These are phyloP conservation scores for Acanthamoeba sp. DNA, from an alignment of 208 protist species.

Conservation along the genomic window DNA sequence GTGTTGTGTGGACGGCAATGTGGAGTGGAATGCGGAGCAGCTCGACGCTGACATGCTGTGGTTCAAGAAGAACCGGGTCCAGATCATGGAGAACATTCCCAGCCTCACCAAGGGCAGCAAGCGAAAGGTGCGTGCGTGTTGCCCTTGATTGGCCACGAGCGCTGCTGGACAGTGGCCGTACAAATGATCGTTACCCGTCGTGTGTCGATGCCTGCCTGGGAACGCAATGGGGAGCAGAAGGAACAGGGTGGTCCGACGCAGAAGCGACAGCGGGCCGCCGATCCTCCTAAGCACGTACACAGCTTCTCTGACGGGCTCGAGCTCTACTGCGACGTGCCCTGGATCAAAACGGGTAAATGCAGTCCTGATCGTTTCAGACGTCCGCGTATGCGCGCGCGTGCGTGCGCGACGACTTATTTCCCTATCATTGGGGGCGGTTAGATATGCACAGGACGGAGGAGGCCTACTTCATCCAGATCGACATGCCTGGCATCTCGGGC, in stretches of 20 bases:
- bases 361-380: not conserved
- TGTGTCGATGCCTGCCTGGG: not conserved
- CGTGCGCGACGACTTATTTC: too few species aligned
- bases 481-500: slow-evolving; percentile 24
- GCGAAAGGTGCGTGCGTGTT: not conserved
- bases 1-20: slow-evolving; percentile 77
- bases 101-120: slow-evolving; percentile 62
- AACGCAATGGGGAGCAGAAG: not conserved
- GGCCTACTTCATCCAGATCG: slow-evolving; percentile 59
- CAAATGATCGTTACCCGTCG: not conserved
- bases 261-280: not conserved
- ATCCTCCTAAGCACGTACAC: slow-evolving; percentile 4
- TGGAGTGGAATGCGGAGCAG: slow-evolving; percentile 72
- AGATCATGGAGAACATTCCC: slow-evolving; percentile 81
- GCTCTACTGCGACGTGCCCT: slow-evolving; percentile 4
- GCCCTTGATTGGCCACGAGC: not conserved
- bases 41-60: slow-evolving; percentile 43
- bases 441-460: not conserved
- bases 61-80: slow-evolving; percentile 79
- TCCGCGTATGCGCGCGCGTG: not conserved
- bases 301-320: not conserved
- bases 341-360: slow-evolving; percentile 43
- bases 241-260: not conserved
- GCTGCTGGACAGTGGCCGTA: too few species aligned
- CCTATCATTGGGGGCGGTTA: too few species aligned